Evolutionary conservation across 305 asterid species (phyloP).

Genomic region (Solanum hybrid): DNA sequence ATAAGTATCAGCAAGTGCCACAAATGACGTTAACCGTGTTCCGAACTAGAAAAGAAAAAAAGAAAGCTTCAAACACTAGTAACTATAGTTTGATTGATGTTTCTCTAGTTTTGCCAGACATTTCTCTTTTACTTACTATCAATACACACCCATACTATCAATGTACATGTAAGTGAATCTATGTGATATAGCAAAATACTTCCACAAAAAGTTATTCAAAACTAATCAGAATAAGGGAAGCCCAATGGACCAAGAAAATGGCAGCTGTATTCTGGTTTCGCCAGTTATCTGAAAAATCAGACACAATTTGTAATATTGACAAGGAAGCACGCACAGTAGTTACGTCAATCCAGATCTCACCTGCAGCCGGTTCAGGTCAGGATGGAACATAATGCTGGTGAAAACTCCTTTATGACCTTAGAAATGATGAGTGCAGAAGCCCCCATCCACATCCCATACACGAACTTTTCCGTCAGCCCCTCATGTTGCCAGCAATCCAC

Average conservation of each 20-base stretch:
- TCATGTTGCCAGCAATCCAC: constrained; percentile 91
- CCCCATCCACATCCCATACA: constrained; percentile 97
- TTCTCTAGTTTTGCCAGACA: constrained; percentile 65
- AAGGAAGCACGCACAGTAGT: neutral
- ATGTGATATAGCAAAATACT: neutral
- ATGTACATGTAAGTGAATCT: neutral
- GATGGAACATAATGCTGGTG: constrained; percentile 65
- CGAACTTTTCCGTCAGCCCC: constrained; percentile 93
- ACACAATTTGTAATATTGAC: neutral
- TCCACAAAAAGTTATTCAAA: neutral
- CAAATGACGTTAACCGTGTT: neutral
- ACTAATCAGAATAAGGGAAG: neutral
- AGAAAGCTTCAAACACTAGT: no score
- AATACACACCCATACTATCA: neutral
- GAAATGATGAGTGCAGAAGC: constrained; percentile 84
- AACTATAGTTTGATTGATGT: constrained; percentile 85
- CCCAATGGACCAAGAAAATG: neutral
- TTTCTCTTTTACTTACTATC: constrained; percentile 1
- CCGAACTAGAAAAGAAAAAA: neutral
- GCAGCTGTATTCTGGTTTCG: no score
- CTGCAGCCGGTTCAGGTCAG: constrained; percentile 58
- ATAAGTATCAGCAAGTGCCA: constrained; percentile 13
- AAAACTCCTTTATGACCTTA: constrained; percentile 92
- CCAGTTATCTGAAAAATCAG: no score
- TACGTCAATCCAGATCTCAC: constrained; percentile 35